Base-by-base conservation (phyloP, 2,329 filamentous ascomycete genomes). In the Cordyceps cateniannulata region DNA sequence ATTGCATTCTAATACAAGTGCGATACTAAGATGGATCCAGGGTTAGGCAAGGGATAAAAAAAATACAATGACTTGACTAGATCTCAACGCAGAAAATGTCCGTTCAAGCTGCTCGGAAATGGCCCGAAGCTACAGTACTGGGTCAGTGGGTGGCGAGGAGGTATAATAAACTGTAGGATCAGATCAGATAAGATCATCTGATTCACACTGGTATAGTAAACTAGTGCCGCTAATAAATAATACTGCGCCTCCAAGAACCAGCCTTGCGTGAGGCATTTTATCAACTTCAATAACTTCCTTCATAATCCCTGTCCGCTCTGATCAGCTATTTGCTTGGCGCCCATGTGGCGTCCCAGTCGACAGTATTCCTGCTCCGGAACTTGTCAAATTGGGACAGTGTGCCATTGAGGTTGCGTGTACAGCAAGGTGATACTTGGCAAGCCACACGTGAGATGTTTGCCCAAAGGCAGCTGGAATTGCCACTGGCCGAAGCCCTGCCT, bases 181-280 rank as follows among this genome's bases (percentile, higher is more conserved):
- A 25, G 50, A 44, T 44, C 42, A 42, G 51, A 54, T 54, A 44
- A 54, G 51, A 54, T 54, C 51, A 44, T 54, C 51, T 54, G 51
- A 42, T 54, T 9, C 29, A 32, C 6, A 10, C 29, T n/a, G n/a
- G n/a, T n/a, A n/a, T n/a, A 53, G 38, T 25, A 40, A 53, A 53
- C 3, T 7, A 40, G 7, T 18, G 20, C n/a, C 10, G 22, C 32
- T 32, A n/a, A n/a, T n/a, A n/a, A n/a, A n/a, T n/a, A n/a, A n/a
- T n/a, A 35, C 18, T 44, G 38, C 24, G n/a, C 25, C 16, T 18
- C 6, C 51, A 40, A 40, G 50, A 22, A 20, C 24, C 32, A 54
- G 22, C 35, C 5, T 27, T 14, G 22, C 38, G 24, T 54, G 51
- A 42, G 51, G 51, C 51, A 54, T 42, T 54, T 44, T 32, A 10